phyloP scores from a whole-genome alignment of 2,329 filamentous ascomycete species.

The Ophiostoma angusticollis region DNA sequence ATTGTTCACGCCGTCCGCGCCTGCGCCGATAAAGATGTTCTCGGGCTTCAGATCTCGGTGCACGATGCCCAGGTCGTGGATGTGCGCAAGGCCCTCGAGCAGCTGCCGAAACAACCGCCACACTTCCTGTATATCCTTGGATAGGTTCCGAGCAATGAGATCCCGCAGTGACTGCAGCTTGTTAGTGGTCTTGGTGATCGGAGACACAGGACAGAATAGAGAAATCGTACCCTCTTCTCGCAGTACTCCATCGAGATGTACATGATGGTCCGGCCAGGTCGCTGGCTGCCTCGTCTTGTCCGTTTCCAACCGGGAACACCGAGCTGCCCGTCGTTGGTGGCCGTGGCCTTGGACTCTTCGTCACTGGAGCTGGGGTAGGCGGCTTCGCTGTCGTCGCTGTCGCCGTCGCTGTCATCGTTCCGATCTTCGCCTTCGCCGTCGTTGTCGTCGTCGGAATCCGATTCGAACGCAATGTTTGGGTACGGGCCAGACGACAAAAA shows the following conservation, averaged over 20 bases:
- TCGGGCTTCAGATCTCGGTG: slow-evolving; percentile 95
- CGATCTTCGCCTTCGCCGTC: slow-evolving; percentile 22
- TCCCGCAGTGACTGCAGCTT: slow-evolving; percentile 66
- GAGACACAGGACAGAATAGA: slow-evolving; percentile 1
- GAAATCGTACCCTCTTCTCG: slow-evolving; percentile 60
- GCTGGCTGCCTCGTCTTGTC: slow-evolving; percentile 25
- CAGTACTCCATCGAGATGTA: slow-evolving; percentile 99
- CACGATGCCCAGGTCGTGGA: slow-evolving; percentile 82
- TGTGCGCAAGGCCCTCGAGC: slow-evolving; percentile 77
- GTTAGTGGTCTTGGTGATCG: slow-evolving; percentile 9
- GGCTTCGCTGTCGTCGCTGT: slow-evolving; percentile 5
- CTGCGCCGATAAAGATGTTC: slow-evolving; percentile 75
- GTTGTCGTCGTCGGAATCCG: slow-evolving; percentile 31
- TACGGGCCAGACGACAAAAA: slow-evolving; percentile 83
- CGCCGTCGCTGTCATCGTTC: slow-evolving; percentile 13
- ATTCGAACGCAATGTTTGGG: slow-evolving; percentile 65
- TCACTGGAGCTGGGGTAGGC: slow-evolving; percentile 7
- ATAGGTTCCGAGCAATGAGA: slow-evolving; percentile 64
- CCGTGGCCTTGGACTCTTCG: slow-evolving; percentile 12
- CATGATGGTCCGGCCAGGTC: slow-evolving; percentile 56
- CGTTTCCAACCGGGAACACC: slow-evolving; percentile 10
- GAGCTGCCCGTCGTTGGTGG: slow-evolving; percentile 9
- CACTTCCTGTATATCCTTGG: slow-evolving; percentile 60
- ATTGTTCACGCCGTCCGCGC: slow-evolving; percentile 63
- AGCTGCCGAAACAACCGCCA: slow-evolving; percentile 91